Percentiles rank a stretch among this genome's conserved stretches.
Conservation (phyloP, 1,284 basidiomycete genomes). For the Rhodotorula sp. region DNA sequence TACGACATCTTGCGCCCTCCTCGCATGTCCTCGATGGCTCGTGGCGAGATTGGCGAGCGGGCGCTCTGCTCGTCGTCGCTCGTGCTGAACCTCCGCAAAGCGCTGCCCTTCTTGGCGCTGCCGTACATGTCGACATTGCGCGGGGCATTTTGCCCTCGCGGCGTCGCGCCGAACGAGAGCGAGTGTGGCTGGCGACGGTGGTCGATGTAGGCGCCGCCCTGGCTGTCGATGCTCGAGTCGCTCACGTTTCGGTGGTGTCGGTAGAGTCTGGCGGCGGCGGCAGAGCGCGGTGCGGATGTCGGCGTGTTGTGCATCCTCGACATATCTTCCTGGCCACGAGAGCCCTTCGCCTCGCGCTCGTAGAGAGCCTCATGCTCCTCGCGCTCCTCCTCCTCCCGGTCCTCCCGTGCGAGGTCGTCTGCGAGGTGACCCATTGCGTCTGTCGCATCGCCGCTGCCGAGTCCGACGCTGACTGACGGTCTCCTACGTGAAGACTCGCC, state of each 20-base stretch:
- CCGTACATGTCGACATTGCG: slow-evolving; percentile 17
- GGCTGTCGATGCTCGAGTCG: slow-evolving; percentile 44
- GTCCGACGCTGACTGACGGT: slow-evolving; percentile 19
- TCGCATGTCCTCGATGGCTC: slow-evolving; percentile 12
- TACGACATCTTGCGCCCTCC: slow-evolving; percentile 7
- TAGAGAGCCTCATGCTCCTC: slow-evolving; percentile 17
- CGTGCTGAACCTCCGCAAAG: slow-evolving; percentile 18
- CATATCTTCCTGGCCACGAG: not conserved
- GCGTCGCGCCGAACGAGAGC: slow-evolving; percentile 27
- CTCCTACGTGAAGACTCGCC: slow-evolving; percentile 12
- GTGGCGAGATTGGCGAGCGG: slow-evolving; percentile 15
- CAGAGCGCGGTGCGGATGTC: slow-evolving; percentile 5
- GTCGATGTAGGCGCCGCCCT: slow-evolving; percentile 45
- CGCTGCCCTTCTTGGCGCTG: slow-evolving; percentile 20
- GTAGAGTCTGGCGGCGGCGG: slow-evolving; percentile 39
- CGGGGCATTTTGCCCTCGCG: slow-evolving; percentile 7
- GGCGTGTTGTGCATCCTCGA: slow-evolving; percentile 18
- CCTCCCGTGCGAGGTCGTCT: slow-evolving; percentile 37
- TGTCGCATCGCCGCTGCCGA: slow-evolving; percentile 7
- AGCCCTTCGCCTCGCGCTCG: slow-evolving; percentile 1
- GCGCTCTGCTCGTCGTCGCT: slow-evolving; percentile 13
- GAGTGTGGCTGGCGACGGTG: slow-evolving; percentile 41
- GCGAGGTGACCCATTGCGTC: slow-evolving; percentile 40
- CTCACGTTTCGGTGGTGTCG: slow-evolving; percentile 42
- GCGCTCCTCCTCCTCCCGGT: slow-evolving; percentile 28